Base-by-base conservation (phyloP, 495 filamentous ascomycete genomes). In the Cercophora samala region DNA sequence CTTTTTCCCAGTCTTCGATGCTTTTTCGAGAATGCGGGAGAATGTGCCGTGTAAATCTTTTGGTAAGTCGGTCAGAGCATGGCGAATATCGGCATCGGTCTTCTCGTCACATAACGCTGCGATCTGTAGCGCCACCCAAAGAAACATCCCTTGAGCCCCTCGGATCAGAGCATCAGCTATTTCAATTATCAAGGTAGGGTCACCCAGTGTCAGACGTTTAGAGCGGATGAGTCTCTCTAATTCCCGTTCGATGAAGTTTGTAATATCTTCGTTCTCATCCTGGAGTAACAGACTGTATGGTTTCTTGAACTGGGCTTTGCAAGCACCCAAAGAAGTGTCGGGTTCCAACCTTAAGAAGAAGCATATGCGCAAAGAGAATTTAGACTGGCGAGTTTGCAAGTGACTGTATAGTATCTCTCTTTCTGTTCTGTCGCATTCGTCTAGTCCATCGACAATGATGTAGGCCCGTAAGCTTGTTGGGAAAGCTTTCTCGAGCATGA, bases 11-110 rank as follows among this genome's bases (percentile, higher is more conserved):
- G 23, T 58, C 22, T 46, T 63, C 66, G 68, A 68, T 19, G 74
- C 74, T 68, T 62, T 76, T 61, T 29, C 66, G 24, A 83, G 68
- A 62, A 82, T 78, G 11, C 77, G 75, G 66, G 69, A 70, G 70
- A 80, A 82, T 4, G 77, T 82, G 58, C 75, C 72, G 23, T 74
- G 69, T 13, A 82, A 72, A 62, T 79, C 75, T 58, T 76, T 75
- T 17, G 81, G 81, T 25, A 83, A 77, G 69, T 81, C 70, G 13
- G 58, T 62, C 29, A 84, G 66, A 11, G 79, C 74, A 46, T 72
- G 53, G 2, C 76, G 76, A 66, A 84, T 82, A 1, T 64, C 76
- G 4, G 77, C 60, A 65, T 84, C 81, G 23, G 78, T 18, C 37
- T 46, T 75, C 71, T 73, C 73, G 74, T 6, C 52, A 62, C 79